Evolutionary conservation across 2,329 filamentous ascomycete genomes (phyloP).

Genomic region (Curvularia hawaiiensis): DNA sequence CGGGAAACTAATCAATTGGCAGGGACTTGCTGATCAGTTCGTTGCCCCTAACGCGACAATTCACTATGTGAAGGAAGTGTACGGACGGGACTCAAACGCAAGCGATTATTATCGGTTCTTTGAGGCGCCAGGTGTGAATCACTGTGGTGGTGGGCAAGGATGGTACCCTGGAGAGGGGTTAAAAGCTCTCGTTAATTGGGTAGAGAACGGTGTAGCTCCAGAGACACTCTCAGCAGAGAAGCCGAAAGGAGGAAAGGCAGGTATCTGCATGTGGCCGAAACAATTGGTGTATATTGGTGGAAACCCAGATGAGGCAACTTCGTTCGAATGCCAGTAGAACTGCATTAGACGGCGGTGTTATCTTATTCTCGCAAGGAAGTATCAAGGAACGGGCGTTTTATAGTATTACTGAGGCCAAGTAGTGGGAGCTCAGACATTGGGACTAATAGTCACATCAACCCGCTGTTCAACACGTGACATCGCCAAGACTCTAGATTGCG

Average conservation of each 20-base stretch:
- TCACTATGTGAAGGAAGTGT: constrained; percentile 19
- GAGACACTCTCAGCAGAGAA: constrained; percentile 23
- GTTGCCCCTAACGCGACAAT: constrained; percentile 21
- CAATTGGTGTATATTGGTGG: constrained; percentile 19
- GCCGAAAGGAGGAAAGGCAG: constrained; percentile 2
- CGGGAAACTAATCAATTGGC: constrained; percentile 32
- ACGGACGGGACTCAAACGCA: constrained; percentile 17
- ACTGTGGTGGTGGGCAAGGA: constrained; percentile 32
- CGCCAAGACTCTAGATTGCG: neutral
- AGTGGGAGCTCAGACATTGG: neutral
- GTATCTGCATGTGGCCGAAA: constrained; percentile 25
- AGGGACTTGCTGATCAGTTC: constrained; percentile 24
- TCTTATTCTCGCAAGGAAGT: neutral
- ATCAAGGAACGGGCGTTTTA: neutral
- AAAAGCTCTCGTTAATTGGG: constrained; percentile 33
- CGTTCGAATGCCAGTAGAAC: constrained; percentile 12
- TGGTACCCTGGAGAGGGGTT: constrained; percentile 29
- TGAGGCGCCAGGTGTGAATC: constrained; percentile 37
- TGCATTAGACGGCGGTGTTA: too few relatives aligned
- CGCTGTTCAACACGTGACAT: neutral
- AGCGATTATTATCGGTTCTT: constrained; percentile 38
- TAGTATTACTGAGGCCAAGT: neutral
- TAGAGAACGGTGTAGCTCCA: constrained; percentile 34
- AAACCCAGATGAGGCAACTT: constrained; percentile 1
- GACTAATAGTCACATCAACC: neutral